Evolutionary conservation across 176 grass and related monocot species (phyloP).

Genomic region (Microstegium vimineum): DNA sequence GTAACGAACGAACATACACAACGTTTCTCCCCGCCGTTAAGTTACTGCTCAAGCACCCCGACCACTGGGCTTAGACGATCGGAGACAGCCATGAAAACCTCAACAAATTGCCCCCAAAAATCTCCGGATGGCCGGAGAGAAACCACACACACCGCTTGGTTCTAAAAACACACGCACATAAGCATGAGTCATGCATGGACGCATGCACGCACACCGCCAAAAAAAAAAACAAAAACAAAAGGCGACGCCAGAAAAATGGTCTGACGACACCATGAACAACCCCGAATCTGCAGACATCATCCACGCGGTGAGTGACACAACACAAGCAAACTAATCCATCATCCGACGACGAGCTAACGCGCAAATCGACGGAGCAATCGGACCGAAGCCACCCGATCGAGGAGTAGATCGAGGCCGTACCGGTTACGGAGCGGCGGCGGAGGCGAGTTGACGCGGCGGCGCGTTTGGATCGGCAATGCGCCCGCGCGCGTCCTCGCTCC

Average conservation of each 20-base stretch:
- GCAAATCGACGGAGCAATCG: background rate
- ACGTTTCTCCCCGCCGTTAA: background rate
- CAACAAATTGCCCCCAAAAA: background rate
- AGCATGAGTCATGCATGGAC: background rate
- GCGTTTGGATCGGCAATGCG: slow-evolving; percentile 26
- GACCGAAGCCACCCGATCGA: background rate
- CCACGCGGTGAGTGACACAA: background rate
- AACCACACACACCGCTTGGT: background rate
- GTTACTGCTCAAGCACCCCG: background rate
- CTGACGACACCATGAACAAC: background rate
- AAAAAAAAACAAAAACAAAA: background rate
- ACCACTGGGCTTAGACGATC: background rate
- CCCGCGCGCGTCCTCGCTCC: background rate
- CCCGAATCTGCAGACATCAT: background rate
- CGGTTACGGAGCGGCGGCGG: background rate
- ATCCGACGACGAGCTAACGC: background rate
- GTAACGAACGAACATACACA: background rate
- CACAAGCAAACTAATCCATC: background rate
- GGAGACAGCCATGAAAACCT: background rate
- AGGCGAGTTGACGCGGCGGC: background rate
- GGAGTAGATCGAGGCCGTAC: slow-evolving; percentile 1
- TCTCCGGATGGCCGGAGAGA: background rate
- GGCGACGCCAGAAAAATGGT: background rate
- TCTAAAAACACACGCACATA: background rate
- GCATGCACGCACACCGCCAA: background rate